These are phyloP conservation scores for Arthrobotrys pseudoclavata DNA, from an alignment of 2,329 filamentous ascomycete species.

Conservation along the genomic window DNA sequence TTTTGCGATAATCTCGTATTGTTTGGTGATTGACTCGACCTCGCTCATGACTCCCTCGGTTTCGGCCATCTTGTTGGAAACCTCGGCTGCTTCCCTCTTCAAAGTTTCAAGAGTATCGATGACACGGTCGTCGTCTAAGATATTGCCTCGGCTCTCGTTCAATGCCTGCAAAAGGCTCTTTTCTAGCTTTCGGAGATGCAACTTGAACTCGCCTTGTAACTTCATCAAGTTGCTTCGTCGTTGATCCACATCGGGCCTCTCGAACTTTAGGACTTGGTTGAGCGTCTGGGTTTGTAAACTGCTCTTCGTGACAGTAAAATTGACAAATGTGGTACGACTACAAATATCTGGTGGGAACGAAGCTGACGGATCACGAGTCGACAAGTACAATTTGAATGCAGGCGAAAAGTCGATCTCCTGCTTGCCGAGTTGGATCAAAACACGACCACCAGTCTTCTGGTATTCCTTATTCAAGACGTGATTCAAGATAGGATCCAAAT, in stretches of 20 bases:
- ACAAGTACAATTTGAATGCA: conserved; percentile 93
- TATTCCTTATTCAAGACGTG: conserved; percentile 99
- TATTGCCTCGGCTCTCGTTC: conserved; percentile 97
- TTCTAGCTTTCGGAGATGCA: conserved; percentile 95
- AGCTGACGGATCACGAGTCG: conserved; percentile 94
- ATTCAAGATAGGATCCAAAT: conserved; percentile 95
- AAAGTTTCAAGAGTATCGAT: conserved; percentile 97
- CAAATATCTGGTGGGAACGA: conserved; percentile 96
- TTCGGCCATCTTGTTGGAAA: conserved; percentile 94
- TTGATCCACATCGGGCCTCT: conserved; percentile 96
- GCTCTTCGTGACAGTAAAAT: conserved; percentile 99
- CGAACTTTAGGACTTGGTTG: conserved; percentile 96
- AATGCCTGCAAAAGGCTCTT: conserved; percentile 93
- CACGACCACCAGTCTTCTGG: conserved; percentile 96
- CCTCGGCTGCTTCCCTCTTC: conserved; percentile 97
- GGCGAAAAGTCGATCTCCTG: conserved; percentile 99
- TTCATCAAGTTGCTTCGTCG: conserved; percentile 97
- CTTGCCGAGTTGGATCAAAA: conserved; percentile 96
- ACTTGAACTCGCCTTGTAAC: conserved; percentile 97
- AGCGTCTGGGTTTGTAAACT: conserved; percentile 98
- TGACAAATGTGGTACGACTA: conserved; percentile 98
- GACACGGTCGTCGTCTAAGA: conserved; percentile 96
- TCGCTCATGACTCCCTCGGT: conserved; percentile 99
- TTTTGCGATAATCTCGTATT: conserved; percentile 92
- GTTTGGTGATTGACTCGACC: conserved; percentile 92